Conservation (phyloP, 768 basidiomycete species). For the Termitomyces eurrhizus region DNA sequence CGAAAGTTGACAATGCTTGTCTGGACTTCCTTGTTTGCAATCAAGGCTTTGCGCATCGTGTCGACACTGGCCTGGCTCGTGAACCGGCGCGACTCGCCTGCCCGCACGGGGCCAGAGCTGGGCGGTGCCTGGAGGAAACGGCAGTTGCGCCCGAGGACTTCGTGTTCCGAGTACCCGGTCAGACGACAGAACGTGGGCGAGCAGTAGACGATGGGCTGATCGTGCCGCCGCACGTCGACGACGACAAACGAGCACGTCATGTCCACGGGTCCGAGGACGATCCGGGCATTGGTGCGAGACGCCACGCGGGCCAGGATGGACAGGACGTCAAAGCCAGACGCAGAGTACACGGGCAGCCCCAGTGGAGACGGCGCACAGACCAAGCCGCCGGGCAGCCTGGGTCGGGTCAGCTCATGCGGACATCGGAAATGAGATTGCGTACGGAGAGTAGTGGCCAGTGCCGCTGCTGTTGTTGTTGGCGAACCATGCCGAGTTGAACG, state of each 20-base stretch:
- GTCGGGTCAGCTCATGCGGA: not conserved
- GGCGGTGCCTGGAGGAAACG: constrained; percentile 81
- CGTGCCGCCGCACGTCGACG: constrained; percentile 76
- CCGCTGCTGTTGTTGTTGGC: constrained; percentile 37
- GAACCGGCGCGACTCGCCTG: constrained; percentile 45
- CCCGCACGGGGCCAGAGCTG: constrained; percentile 31
- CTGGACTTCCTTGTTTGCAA: constrained; percentile 84
- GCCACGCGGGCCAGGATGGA: constrained; percentile 77
- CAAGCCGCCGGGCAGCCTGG: not conserved
- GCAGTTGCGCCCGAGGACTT: constrained; percentile 88
- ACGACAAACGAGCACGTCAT: constrained; percentile 91
- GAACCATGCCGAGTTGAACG: constrained; percentile 49
- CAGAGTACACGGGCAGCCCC: constrained; percentile 72
- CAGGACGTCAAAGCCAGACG: constrained; percentile 88
- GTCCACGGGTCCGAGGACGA: constrained; percentile 88
- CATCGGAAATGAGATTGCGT: constrained; percentile 3
- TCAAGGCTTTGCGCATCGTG: constrained; percentile 60
- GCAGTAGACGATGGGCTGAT: constrained; percentile 88
- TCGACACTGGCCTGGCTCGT: constrained; percentile 61
- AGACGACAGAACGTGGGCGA: constrained; percentile 77
- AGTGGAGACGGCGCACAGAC: constrained; percentile 26
- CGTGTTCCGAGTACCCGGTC: constrained; percentile 69
- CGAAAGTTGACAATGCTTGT: constrained; percentile 83
- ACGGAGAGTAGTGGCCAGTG: constrained; percentile 9
- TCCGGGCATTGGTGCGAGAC: constrained; percentile 65